These are phyloP conservation scores for Aquanectria penicillioides DNA, from an alignment of 2,329 filamentous ascomycete genomes.

Conservation along the genomic window DNA sequence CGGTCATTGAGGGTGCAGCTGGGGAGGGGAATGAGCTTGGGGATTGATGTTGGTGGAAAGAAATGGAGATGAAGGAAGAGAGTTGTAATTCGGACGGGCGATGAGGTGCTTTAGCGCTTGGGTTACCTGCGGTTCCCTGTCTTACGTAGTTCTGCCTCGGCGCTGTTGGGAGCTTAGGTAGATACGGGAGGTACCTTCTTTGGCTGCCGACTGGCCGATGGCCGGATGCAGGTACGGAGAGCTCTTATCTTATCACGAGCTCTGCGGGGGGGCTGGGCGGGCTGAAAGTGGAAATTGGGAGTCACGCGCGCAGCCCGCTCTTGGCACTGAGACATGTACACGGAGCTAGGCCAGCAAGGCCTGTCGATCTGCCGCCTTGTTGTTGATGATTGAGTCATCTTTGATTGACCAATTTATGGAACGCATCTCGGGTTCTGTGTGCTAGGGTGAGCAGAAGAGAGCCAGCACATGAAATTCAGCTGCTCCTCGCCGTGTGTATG, in stretches of 20 bases:
- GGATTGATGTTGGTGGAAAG: neutral
- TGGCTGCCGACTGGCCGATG: slow-evolving; percentile 11
- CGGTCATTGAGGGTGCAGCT: slow-evolving; percentile 35
- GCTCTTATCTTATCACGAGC: slow-evolving; percentile 16
- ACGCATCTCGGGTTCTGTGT: too few species aligned
- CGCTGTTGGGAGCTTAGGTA: neutral
- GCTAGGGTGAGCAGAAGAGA: too few species aligned
- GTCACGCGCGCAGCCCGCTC: slow-evolving; percentile 23
- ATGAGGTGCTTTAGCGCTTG: slow-evolving; percentile 20
- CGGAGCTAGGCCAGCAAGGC: too few species aligned
- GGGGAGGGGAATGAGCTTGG: neutral
- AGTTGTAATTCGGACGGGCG: slow-evolving; percentile 14
- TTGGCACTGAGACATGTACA: slow-evolving; percentile 7
- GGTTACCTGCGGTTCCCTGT: neutral
- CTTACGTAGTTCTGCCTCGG: slow-evolving; percentile 7
- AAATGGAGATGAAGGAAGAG: slow-evolving; percentile 6
- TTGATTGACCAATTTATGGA: too few species aligned
- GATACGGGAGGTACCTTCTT: neutral
- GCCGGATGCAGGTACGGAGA: slow-evolving; percentile 12
- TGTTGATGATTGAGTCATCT: neutral
- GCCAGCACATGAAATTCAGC: too few species aligned
- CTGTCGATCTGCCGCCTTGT: slow-evolving; percentile 5
- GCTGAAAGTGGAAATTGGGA: neutral
- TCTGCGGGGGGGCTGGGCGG: neutral
- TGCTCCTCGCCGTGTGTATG: too few species aligned